Percentiles rank a stretch among this genome's conserved stretches.
phyloP scores from a whole-genome alignment of 192 early-diverging fungal genomes.

The Rhizophagus clarus region DNA sequence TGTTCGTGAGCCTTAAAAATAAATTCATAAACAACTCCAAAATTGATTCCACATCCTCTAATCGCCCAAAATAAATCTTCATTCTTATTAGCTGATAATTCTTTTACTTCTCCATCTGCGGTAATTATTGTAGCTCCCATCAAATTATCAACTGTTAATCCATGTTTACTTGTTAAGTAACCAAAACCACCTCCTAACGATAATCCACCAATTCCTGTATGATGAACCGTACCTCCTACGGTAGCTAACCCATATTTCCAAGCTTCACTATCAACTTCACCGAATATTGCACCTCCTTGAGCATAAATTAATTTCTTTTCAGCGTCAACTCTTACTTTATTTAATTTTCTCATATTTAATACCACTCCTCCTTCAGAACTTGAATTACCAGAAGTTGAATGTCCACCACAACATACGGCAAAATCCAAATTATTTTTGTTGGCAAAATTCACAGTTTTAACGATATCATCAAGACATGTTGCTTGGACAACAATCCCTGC shows the following conservation, averaged over 20 bases:
- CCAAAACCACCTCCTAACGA: slow-evolving; percentile 47
- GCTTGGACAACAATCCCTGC: slow-evolving; percentile 3
- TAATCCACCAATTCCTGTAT: slow-evolving; percentile 49
- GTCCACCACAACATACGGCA: slow-evolving; percentile 37
- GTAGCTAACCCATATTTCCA: slow-evolving; percentile 35
- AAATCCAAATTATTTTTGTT: slow-evolving; percentile 31
- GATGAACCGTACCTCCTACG: slow-evolving; percentile 33
- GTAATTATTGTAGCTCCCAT: slow-evolving; percentile 45
- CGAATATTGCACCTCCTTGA: slow-evolving; percentile 43
- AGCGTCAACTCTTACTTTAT: slow-evolving; percentile 30
- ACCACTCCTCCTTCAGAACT: slow-evolving; percentile 35
- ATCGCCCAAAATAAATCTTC: slow-evolving; percentile 53
- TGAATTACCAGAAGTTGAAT: slow-evolving; percentile 38
- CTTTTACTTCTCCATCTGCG: slow-evolving; percentile 40
- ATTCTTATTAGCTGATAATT: slow-evolving; percentile 36
- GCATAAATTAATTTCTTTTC: slow-evolving; percentile 37
- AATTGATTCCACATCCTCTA: slow-evolving; percentile 45
- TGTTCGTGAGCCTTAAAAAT: slow-evolving; percentile 33
- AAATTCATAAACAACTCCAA: slow-evolving; percentile 35
- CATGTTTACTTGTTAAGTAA: slow-evolving; percentile 36
- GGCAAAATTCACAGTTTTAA: slow-evolving; percentile 26
- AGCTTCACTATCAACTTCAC: slow-evolving; percentile 34
- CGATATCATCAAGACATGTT: neutral
- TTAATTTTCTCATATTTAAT: slow-evolving; percentile 34
- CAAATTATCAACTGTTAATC: slow-evolving; percentile 46